A percentile compares a stretch with the other conserved stretches of the same genome.
Conservation (phyloP, 2,329 filamentous ascomycete genomes). For the Escovopsis sp. region DNA sequence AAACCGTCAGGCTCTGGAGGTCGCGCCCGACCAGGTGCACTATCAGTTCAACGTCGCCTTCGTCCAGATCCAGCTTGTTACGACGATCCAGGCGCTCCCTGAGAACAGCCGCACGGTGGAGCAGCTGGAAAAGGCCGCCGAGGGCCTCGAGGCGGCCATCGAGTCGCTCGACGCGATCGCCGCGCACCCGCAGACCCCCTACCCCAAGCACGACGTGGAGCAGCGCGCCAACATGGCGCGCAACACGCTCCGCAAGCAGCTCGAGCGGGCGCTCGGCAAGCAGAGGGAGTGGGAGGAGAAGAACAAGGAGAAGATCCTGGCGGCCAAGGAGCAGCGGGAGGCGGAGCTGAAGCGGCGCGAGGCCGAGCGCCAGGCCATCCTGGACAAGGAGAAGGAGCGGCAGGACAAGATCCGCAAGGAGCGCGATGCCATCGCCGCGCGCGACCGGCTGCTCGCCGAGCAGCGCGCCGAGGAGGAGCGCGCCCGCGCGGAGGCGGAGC, state of each 20-base stretch:
- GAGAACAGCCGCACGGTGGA: slow-evolving; percentile 64
- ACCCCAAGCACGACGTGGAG: slow-evolving; percentile 80
- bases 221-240: slow-evolving; percentile 94
- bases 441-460: slow-evolving; percentile 58
- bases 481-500: slow-evolving; percentile 47
- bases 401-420: slow-evolving; percentile 78
- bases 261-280: slow-evolving; percentile 69
- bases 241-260: slow-evolving; percentile 85
- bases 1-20: slow-evolving; percentile 49
- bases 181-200: slow-evolving; percentile 55
- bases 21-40: slow-evolving; percentile 71
- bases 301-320: slow-evolving; percentile 75
- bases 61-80: slow-evolving; percentile 87
- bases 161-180: slow-evolving; percentile 52
- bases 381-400: slow-evolving; percentile 57
- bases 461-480: slow-evolving; percentile 32
- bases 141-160: slow-evolving; percentile 77
- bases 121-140: slow-evolving; percentile 67
- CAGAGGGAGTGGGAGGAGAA: slow-evolving; percentile 88
- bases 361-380: slow-evolving; percentile 53
- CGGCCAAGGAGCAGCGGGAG: slow-evolving; percentile 67
- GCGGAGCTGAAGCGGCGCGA: slow-evolving; percentile 66
- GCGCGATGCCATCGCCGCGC: slow-evolving; percentile 63
- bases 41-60: slow-evolving; percentile 98
- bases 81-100: slow-evolving; percentile 57